phyloP scores from a whole-genome alignment of 1,284 basidiomycete species.

The Marasmius oreades region DNA sequence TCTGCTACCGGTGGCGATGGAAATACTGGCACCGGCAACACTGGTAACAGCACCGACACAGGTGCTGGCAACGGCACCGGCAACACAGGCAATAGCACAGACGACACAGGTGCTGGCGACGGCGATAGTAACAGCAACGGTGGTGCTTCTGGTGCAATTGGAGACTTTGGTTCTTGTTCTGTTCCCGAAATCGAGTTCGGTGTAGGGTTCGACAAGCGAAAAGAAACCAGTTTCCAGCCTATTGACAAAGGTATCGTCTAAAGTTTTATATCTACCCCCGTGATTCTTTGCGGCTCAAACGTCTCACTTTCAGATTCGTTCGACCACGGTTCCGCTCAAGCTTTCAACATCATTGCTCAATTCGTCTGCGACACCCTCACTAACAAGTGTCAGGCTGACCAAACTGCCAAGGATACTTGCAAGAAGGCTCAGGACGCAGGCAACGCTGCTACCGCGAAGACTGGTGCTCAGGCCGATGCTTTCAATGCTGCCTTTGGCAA shows the following conservation, averaged over 20 bases:
- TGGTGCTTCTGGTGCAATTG: constrained; percentile 26
- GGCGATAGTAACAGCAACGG: constrained; percentile 12
- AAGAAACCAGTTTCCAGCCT: constrained; percentile 54
- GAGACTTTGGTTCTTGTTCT: constrained; percentile 56
- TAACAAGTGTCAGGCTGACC: constrained; percentile 42
- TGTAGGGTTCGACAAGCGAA: constrained; percentile 53
- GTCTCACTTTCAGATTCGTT: constrained; percentile 32
- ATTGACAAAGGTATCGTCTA: constrained; percentile 32
- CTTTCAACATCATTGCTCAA: constrained; percentile 51
- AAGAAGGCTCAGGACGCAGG: constrained; percentile 36
- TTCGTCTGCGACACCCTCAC: constrained; percentile 47
- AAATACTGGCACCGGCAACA: neutral
- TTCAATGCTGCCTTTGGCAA: constrained; percentile 58
- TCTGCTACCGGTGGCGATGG: neutral
- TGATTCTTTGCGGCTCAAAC: constrained; percentile 8
- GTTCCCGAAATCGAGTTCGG: constrained; percentile 60
- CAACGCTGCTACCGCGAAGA: constrained; percentile 35
- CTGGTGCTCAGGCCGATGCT: constrained; percentile 53
- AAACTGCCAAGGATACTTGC: constrained; percentile 42
- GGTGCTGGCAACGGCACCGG: neutral
- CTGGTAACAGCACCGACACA: neutral
- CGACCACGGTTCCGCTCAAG: constrained; percentile 50
- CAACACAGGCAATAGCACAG: neutral
- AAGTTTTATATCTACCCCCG: constrained; percentile 5
- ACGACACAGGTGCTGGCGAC: neutral